Evolutionary conservation across 129 eudicot species (phyloP), one percentile per base, ranked within the genome.

Genomic region (Pulicaria dysenterica): DNA sequence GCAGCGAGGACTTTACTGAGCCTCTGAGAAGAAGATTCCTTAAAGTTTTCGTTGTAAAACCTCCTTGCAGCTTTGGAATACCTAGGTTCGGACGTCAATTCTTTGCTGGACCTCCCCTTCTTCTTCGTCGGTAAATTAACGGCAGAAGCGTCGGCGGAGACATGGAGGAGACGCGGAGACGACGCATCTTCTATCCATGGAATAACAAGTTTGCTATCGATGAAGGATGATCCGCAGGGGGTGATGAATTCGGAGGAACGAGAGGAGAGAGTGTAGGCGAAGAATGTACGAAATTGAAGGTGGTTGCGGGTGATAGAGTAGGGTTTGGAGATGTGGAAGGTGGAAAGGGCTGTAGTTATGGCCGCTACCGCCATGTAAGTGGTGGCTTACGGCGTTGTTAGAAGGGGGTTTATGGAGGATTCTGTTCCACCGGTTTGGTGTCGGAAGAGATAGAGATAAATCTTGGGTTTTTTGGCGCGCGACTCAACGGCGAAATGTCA

Each of bases 1-100:
- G 97, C 92, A 64, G 99, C 99, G 40, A 94, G 93, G 39, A 94
- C 97, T 78, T 94, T 94, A 43, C 90, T 87, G 14, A 94, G 89
- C 45, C 99, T 83, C 69, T 90, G 97, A 1, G 96, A 89, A 3
- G 86, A 80, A 15, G 74, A 14, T n/a, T 82, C 88, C 40, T 82
- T 70, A 64, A 90, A 94, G 4, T 85, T 88, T 58, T 90, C 86
- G 73, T 94, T 94, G 57, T 87, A 94, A 67, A 83, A 94, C 79
- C 99, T 77, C 42, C 99, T 78, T 2, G 99, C 97, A 31, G 96
- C 99, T 73, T 94, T 94, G 41, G 99, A 94, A 44, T 82, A 76
- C 69, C 78, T 86, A 12, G 92, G 95, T 81, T 78, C 85, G 3
- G 81, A 63, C 6, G 90, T 65, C 68, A 55, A 55, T 9, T 57